Evolutionary conservation across 2,329 filamentous ascomycete genomes (phyloP).

Genomic region (Phialemoniopsis sp.): DNA sequence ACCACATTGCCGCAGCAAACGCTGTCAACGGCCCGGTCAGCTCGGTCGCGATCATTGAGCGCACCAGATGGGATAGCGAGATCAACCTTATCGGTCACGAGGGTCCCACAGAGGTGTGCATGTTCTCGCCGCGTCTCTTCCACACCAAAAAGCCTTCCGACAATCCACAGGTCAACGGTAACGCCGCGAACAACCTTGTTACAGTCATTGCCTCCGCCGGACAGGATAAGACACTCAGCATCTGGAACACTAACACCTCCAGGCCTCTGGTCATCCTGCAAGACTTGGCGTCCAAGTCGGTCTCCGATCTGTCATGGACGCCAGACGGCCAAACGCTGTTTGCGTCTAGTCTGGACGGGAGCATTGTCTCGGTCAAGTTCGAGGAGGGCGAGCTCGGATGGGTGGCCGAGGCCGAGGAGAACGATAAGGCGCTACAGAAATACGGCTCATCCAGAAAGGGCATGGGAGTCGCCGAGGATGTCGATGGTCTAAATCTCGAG

Average conservation of each 20-base stretch:
- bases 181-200: constrained; percentile 49
- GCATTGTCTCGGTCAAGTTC: constrained; percentile 78
- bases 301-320: constrained; percentile 91
- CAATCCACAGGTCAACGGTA: constrained; percentile 43
- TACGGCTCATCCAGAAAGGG: constrained; percentile 85
- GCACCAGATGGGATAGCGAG: constrained; percentile 89
- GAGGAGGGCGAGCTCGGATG: constrained; percentile 85
- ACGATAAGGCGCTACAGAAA: constrained; percentile 87
- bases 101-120: constrained; percentile 93
- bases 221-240: constrained; percentile 91
- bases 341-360: constrained; percentile 83
- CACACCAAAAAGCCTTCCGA: constrained; percentile 63
- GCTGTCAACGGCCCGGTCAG: constrained; percentile 96
- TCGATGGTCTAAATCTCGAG: constrained; percentile 82
- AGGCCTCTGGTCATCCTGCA: constrained; percentile 86
- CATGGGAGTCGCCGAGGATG: constrained; percentile 87
- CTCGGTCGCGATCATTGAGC: constrained; percentile 92
- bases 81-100: constrained; percentile 98
- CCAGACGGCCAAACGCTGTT: constrained; percentile 87
- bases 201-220: constrained; percentile 96
- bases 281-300: constrained; percentile 84
- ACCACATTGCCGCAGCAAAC: constrained; percentile 94
- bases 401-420: constrained; percentile 81
- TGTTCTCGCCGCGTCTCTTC: constrained; percentile 91
- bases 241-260: constrained; percentile 97